Base-by-base conservation (phyloP, 202 grass and related monocot genomes). In the Sporobolus alterniflorus region DNA sequence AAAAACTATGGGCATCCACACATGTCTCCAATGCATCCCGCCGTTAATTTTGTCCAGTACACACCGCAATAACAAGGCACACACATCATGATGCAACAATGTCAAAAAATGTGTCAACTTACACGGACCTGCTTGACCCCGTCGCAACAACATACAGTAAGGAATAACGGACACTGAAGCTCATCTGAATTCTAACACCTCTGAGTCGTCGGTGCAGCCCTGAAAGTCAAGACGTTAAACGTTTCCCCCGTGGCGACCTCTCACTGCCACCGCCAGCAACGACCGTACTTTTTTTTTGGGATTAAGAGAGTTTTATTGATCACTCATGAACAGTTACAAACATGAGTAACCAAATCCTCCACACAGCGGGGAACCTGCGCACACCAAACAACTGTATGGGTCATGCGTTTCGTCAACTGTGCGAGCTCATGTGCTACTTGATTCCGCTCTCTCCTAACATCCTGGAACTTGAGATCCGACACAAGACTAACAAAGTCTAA, bases 141-240 rank as follows among this genome's bases (percentile, higher is more conserved):
- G n/a, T n/a, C 22, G 11, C 15, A 3, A 2, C 12, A 7, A 60
- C 25, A 14, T 15, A 29, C 6, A 28, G 3, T n/a, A 59, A 59
- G 11, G 25, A 26, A 26, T 12, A 14, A 62, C 12, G 28, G 13
- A 29, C 6, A n/a, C 0, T 15, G 29, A 52, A 73, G 26, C 47
- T 33, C 47, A 64, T 52, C 36, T 21, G 50, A 25, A 43, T 62
- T 46, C 33, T 50, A 13, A 22, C 86, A 92, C 91, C 91, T 90
- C 67, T 0, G 91, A 42, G 67, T 93, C 91, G 30, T 93, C 91
- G 5, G 75, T 64, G 65, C 64, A 10, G 88, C 91, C 66, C 91
- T 84, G 80, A 93, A 93, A 11, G 84, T 88, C 60, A 90, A 21
- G 59, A 88, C 75, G 63, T 80, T 87, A 17, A 90, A 70, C 21